Percentiles rank a stretch among this genome's conserved stretches.
Evolutionary conservation across 2,329 filamentous ascomycete species (phyloP).

Genomic region (Elsinoe perseae): DNA sequence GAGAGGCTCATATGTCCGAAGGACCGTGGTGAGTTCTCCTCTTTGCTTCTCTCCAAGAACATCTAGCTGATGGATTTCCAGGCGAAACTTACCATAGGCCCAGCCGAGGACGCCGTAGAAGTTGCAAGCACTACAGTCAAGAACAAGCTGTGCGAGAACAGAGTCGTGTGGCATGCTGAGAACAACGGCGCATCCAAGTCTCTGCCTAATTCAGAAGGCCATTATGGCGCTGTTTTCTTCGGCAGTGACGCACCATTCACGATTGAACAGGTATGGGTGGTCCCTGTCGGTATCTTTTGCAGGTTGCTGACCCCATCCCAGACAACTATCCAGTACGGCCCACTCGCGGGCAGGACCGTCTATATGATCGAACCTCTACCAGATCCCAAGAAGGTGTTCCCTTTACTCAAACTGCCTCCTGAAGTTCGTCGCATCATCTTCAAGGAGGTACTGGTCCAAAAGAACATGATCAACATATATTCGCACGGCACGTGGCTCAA

Average conservation of each 20-base stretch:
- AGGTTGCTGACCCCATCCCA: too few relatives aligned
- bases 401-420: neutral
- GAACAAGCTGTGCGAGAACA: neutral
- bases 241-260: neutral
- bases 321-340: too few relatives aligned
- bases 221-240: neutral
- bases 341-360: too few relatives aligned
- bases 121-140: neutral
- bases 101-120: neutral
- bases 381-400: neutral
- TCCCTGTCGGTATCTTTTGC: too few relatives aligned
- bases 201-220: neutral
- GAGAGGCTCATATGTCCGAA: neutral
- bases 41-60: neutral
- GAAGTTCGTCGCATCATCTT: neutral
- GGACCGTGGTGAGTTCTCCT: neutral
- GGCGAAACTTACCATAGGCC: neutral
- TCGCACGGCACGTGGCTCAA: too few relatives aligned
- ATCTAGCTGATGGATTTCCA: neutral
- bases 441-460: neutral
- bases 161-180: neutral
- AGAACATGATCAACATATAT: neutral
- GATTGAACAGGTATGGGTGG: neutral
- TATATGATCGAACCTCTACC: neutral
- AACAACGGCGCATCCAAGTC: neutral